Evolutionary conservation across 2,329 filamentous ascomycete species (phyloP).

Genomic region (Basipetospora sp.): DNA sequence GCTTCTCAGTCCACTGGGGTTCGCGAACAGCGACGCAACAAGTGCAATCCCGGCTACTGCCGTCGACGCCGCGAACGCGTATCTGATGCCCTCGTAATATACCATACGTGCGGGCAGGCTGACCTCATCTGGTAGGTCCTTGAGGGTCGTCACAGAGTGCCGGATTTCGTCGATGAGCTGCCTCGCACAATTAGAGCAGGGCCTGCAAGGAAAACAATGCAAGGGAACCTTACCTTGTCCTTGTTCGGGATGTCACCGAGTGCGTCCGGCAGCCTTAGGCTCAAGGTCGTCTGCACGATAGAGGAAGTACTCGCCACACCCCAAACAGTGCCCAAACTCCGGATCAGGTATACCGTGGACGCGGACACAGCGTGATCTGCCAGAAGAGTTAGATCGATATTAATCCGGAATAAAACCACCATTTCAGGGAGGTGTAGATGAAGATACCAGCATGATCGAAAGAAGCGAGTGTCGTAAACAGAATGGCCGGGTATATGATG

Average conservation of each 20-base stretch:
- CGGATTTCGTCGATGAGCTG: conserved; percentile 48
- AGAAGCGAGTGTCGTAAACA: conserved; percentile 48
- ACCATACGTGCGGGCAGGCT: conserved; percentile 41
- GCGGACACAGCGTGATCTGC: conserved; percentile 48
- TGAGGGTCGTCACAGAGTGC: conserved; percentile 43
- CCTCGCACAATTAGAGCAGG: conserved; percentile 4
- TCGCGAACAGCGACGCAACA: conserved; percentile 17
- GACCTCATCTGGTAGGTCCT: conserved; percentile 38
- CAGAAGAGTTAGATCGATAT: neutral
- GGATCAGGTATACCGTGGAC: conserved; percentile 48
- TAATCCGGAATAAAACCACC: neutral
- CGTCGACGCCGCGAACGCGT: conserved; percentile 42
- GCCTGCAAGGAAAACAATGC: neutral
- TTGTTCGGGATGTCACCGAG: conserved; percentile 42
- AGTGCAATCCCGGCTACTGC: conserved; percentile 32
- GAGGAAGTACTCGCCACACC: conserved; percentile 48
- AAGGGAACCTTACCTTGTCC: conserved; percentile 32
- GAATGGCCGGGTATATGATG: conserved; percentile 40
- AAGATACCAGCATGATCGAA: conserved; percentile 45
- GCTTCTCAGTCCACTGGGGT: conserved; percentile 17
- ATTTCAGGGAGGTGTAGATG: no score
- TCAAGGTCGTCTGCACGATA: conserved; percentile 48
- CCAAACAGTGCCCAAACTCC: conserved; percentile 49
- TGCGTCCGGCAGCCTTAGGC: conserved; percentile 34
- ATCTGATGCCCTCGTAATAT: conserved; percentile 43